Evolutionary conservation across 768 basidiomycete genomes (phyloP), one percentile per base, ranked within the genome.

Genomic region (Leccinum variicolor): DNA sequence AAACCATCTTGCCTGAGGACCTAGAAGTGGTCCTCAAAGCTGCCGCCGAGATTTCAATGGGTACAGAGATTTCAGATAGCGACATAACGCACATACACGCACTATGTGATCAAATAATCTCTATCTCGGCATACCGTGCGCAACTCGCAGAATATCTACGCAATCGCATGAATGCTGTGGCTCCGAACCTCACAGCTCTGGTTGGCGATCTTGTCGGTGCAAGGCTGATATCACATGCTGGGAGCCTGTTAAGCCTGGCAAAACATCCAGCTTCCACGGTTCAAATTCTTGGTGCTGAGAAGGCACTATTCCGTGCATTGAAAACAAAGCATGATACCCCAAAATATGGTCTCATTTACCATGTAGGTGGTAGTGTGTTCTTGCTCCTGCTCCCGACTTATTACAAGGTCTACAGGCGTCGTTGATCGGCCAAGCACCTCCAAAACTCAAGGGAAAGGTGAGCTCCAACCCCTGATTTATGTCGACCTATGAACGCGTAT

Each of bases 311-410:
- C 79, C 77, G 88, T 53, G 88, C 87, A 3, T 72, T 89, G 56
- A 89, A 89, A 74, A 88, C 88, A 29, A 89, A 89, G 68, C 88
- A 98, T 62, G 96, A 98, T 77, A 98, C 96, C 59, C 95, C 96
- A 25, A 99, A 99, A 77, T 98, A 99, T 69, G 97, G 97, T 60
- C 80, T 98, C n/a, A 98, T 99, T 65, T 99, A 98, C 76, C 97
- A 98, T 77, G 92, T 90, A 72, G 36, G 84, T 76, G 13, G 21
- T 19, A n/a, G 33, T 21, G 11, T 56, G 52, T 57, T 28, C 2
- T 53, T 41, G n/a, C 36, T 28, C 43, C 41, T 34, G 51, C 50
- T 55, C 33, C 14, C 6, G 50, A 51, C 57, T 53, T 28, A 62
- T 26, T 51, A 53, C 13, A 57, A 61, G 47, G 13, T 29, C 7